phyloP scores from a whole-genome alignment of 2,329 filamentous ascomycete species.

The Stemphylium beticola region DNA sequence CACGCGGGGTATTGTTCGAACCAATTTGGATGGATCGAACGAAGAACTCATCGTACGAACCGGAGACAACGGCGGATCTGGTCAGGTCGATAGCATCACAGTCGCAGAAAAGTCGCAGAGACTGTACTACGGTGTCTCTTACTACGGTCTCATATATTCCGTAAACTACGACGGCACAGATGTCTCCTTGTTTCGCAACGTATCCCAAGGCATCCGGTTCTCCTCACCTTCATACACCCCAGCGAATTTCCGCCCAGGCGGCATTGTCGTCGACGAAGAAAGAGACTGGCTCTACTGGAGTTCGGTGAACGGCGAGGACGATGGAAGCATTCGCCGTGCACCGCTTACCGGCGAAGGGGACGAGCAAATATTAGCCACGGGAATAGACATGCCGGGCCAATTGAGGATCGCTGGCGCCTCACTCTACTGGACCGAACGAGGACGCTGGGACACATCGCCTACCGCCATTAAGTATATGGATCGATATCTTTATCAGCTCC shows the following conservation, averaged over 20 bases:
- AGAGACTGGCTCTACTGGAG: slow-evolving; percentile 22
- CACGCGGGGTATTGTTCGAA: slow-evolving; percentile 16
- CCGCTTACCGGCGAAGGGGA: not conserved
- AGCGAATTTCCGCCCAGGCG: slow-evolving; percentile 8
- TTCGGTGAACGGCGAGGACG: slow-evolving; percentile 2
- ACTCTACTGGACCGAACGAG: slow-evolving; percentile 16
- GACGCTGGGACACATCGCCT: slow-evolving; percentile 11
- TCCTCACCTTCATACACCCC: not conserved
- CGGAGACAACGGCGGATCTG: not conserved
- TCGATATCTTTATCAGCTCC: not conserved
- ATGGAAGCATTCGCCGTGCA: slow-evolving; percentile 16
- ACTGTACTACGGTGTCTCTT: slow-evolving; percentile 15
- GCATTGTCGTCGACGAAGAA: slow-evolving; percentile 16
- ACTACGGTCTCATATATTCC: slow-evolving; percentile 11
- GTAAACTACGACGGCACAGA: slow-evolving; percentile 16
- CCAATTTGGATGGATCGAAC: slow-evolving; percentile 11
- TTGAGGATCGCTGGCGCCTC: slow-evolving; percentile 7
- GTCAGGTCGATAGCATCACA: slow-evolving; percentile 9
- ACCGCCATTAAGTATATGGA: slow-evolving; percentile 14
- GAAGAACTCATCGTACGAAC: not conserved
- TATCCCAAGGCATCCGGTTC: slow-evolving; percentile 13
- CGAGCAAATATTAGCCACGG: slow-evolving; percentile 10
- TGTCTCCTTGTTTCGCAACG: slow-evolving; percentile 12
- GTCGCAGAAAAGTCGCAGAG: slow-evolving; percentile 12
- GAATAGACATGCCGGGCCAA: slow-evolving; percentile 17